A percentile compares a stretch with the other conserved stretches of the same genome.
Conservation (phyloP, 73 alveolate genomes). For the Stentor roeselii region DNA sequence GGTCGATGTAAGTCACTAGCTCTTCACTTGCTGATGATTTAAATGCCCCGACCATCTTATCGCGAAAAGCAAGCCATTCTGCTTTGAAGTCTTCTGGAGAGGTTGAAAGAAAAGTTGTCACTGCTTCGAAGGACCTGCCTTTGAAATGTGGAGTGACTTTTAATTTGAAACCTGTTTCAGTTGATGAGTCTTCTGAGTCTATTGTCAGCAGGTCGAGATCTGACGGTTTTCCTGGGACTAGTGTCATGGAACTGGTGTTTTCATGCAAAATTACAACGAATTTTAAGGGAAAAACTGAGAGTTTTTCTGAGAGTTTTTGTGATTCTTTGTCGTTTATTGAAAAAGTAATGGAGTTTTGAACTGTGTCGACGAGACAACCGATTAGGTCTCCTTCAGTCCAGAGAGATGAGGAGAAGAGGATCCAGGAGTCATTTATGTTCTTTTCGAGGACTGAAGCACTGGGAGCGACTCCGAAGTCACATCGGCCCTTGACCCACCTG, state of each 20-base stretch:
- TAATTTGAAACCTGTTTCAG: constrained; percentile 10
- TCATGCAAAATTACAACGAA: not conserved
- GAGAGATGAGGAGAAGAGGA: not conserved
- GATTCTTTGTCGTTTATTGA: not conserved
- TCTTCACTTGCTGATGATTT: not conserved
- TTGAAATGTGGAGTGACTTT: constrained; percentile 25
- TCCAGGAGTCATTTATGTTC: not conserved
- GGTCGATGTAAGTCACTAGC: constrained; percentile 16
- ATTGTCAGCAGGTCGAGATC: not conserved
- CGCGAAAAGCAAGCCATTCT: not conserved
- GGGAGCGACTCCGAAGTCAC: not conserved
- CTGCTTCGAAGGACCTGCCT: not conserved
- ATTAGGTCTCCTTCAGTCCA: not conserved
- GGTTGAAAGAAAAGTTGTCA: not conserved
- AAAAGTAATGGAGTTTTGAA: not conserved
- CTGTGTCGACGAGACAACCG: not conserved
- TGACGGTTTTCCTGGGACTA: not conserved
- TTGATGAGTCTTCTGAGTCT: not conserved
- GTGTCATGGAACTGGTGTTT: not conserved
- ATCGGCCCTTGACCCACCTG: not conserved
- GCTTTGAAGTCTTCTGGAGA: not conserved
- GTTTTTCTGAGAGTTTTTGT: not conserved
- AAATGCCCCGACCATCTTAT: not conserved
- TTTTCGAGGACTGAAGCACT: not conserved
- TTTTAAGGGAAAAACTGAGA: not conserved